A percentile compares a stretch with the other conserved stretches of the same genome.
phyloP scores from a whole-genome alignment of 2,329 filamentous ascomycete genomes.

The Alternaria alternata region DNA sequence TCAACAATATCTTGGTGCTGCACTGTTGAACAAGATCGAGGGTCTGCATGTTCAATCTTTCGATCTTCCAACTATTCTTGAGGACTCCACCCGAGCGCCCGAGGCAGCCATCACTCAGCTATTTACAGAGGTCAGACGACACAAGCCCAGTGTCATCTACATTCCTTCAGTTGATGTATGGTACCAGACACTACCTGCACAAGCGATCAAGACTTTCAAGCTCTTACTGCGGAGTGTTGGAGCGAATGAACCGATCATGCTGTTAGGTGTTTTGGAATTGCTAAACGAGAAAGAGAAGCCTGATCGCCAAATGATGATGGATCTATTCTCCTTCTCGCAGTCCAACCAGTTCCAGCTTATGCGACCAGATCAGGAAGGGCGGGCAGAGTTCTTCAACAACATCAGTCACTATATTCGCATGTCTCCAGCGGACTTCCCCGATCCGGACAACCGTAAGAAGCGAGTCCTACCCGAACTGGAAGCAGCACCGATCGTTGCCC shows the following conservation, averaged over 20 bases:
- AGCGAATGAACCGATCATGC: slow-evolving; percentile 87
- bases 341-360: slow-evolving; percentile 77
- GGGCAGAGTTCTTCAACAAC: slow-evolving; percentile 80
- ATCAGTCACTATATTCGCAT: slow-evolving; percentile 81
- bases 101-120: slow-evolving; percentile 90
- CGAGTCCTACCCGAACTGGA: slow-evolving; percentile 80
- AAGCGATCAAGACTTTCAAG: slow-evolving; percentile 79
- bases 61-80: slow-evolving; percentile 85
- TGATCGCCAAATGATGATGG: slow-evolving; percentile 69
- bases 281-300: slow-evolving; percentile 65
- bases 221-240: slow-evolving; percentile 82
- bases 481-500: slow-evolving; percentile 67
- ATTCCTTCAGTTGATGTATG: slow-evolving; percentile 90
- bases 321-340: slow-evolving; percentile 85
- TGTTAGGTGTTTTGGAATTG: slow-evolving; percentile 84
- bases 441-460: slow-evolving; percentile 85
- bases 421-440: slow-evolving; percentile 84
- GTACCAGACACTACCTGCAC: slow-evolving; percentile 74
- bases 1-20: slow-evolving; percentile 85
- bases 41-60: slow-evolving; percentile 94
- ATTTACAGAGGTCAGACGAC: slow-evolving; percentile 90
- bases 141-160: slow-evolving; percentile 96
- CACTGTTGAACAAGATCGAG: slow-evolving; percentile 89
- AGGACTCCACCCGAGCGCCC: slow-evolving; percentile 79
- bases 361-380: slow-evolving; percentile 71